Conservation (phyloP, 176 grass and related monocot species). For the Triticum aestivum region DNA sequence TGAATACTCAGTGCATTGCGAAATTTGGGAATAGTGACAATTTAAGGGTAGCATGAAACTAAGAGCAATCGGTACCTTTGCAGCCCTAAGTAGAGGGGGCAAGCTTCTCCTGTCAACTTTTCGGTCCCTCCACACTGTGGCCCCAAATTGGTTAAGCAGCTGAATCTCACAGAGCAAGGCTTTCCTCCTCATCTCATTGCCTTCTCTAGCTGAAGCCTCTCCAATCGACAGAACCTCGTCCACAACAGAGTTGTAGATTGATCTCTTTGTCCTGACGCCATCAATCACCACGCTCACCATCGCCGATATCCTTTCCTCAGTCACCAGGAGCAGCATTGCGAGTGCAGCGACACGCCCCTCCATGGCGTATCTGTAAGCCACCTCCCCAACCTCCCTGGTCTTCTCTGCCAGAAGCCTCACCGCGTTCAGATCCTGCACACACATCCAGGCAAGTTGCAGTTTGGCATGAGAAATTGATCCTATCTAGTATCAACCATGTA, state of each 20-base stretch:
- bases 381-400: conserved; percentile 44
- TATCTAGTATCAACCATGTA: not conserved
- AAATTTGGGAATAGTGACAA: conserved; percentile 3
- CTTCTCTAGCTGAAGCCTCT: conserved; percentile 28
- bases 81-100: conserved; percentile 51
- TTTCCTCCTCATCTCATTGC: conserved; percentile 50
- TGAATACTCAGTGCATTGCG: not conserved
- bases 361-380: conserved; percentile 55
- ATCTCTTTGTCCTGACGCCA: conserved; percentile 42
- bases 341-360: conserved; percentile 36
- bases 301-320: conserved; percentile 46
- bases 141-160: conserved; percentile 55
- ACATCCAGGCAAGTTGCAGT: not conserved
- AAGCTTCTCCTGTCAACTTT: conserved; percentile 36
- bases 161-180: conserved; percentile 55
- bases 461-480: not conserved
- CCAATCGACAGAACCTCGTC: conserved; percentile 55
- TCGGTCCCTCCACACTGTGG: conserved; percentile 25
- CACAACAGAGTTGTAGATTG: conserved; percentile 46
- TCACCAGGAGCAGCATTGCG: conserved; percentile 56
- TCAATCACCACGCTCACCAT: conserved; percentile 48
- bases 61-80: conserved; percentile 29
- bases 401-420: conserved; percentile 55
- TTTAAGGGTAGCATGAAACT: not conserved
- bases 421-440: conserved; percentile 48